Conservation (phyloP, 140 eudicot species). For the Ambrosia hybrid region DNA sequence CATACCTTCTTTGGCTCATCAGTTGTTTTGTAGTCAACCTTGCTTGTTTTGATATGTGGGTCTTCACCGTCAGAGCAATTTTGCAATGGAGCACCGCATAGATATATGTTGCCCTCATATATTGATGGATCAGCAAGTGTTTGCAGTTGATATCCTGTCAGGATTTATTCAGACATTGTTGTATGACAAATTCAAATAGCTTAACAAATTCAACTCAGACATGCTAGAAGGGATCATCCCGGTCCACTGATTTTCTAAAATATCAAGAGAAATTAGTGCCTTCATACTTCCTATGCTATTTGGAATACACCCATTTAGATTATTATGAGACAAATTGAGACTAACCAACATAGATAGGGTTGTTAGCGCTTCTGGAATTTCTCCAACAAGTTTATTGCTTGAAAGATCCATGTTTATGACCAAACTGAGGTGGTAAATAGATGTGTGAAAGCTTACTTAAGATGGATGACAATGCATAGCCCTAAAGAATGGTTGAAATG, state of each 20-base stretch:
- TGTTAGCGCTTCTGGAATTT: constrained; percentile 27
- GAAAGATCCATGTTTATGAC: constrained; percentile 30
- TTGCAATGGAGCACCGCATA: neutral
- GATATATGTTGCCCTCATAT: constrained; percentile 2
- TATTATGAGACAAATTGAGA: constrained; percentile 43
- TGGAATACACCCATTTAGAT: constrained; percentile 34
- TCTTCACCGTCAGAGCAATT: neutral
- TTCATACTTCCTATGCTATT: constrained; percentile 26
- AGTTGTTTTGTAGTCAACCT: neutral
- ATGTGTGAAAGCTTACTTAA: too few species aligned
- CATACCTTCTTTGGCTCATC: neutral
- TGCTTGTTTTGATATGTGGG: neutral
- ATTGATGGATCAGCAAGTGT: neutral
- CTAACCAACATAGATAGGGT: constrained; percentile 11
- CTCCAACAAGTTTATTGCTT: constrained; percentile 33
- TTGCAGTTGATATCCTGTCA: constrained; percentile 27
- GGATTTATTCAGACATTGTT: constrained; percentile 44
- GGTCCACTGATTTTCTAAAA: constrained; percentile 31
- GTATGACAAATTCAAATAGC: constrained; percentile 29
- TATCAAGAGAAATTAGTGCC: constrained; percentile 38
- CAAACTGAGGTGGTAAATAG: too few species aligned
- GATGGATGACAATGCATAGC: too few species aligned
- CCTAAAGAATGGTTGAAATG: too few species aligned
- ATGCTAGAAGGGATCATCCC: constrained; percentile 36
- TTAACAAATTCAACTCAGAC: neutral